Conservation (phyloP, 1,139 yeast species). For the Magnusiomyces sp. region DNA sequence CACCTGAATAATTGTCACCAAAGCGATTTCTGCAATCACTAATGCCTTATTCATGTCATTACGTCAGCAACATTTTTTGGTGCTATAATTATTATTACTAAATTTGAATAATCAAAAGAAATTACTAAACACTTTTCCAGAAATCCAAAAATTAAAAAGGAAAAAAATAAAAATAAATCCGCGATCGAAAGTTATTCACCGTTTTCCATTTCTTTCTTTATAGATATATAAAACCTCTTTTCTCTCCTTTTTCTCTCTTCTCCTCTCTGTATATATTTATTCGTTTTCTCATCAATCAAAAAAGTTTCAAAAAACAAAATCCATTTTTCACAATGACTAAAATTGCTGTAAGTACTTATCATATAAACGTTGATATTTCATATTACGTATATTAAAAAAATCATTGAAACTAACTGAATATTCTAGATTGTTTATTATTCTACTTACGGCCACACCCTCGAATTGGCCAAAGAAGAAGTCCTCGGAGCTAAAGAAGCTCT, state of each 20-base stretch:
- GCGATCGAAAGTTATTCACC: too few species aligned
- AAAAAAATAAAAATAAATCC: too few species aligned
- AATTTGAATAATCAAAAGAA: background rate
- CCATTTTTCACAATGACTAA: slow-evolving; percentile 14
- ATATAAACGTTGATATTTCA: background rate
- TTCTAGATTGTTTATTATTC: slow-evolving; percentile 46
- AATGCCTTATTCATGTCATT: too few species aligned
- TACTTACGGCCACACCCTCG: slow-evolving; percentile 52
- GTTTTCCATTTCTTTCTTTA: background rate
- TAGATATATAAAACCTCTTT: background rate
- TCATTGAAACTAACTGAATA: background rate
- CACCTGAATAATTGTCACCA: too few species aligned
- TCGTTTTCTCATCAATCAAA: background rate
- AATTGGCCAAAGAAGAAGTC: slow-evolving; percentile 47
- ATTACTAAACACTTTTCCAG: too few species aligned
- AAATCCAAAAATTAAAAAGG: too few species aligned
- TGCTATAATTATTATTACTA: background rate
- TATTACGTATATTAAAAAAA: background rate
- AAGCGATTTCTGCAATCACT: too few species aligned
- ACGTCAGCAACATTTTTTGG: too few species aligned
- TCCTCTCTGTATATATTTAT: background rate
- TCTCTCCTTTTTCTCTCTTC: background rate
- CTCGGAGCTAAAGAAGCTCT: slow-evolving; percentile 39
- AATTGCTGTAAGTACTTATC: slow-evolving; percentile 20
- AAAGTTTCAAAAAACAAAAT: background rate